Evolutionary conservation across 768 basidiomycete genomes (phyloP).

Genomic region (Boletellus sp.): DNA sequence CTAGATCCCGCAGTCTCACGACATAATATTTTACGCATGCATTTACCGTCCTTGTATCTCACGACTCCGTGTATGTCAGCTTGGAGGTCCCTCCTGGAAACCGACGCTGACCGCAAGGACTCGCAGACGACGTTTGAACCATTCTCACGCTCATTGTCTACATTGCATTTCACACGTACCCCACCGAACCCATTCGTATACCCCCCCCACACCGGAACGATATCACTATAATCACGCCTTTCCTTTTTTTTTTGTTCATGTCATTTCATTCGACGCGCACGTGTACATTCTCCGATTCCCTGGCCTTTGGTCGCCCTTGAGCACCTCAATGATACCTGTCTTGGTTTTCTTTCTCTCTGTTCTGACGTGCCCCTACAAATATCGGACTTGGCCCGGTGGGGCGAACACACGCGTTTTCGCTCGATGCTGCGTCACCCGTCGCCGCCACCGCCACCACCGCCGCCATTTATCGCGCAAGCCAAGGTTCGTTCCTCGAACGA

Average conservation of each 20-base stretch:
- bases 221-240: conserved; percentile 20
- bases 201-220: conserved; percentile 27
- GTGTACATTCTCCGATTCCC: conserved; percentile 2
- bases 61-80: conserved; percentile 23
- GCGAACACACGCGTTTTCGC: not conserved
- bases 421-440: not conserved
- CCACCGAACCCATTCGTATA: conserved; percentile 22
- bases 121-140: conserved; percentile 28
- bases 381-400: not conserved
- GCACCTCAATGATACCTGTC: conserved; percentile 5
- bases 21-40: conserved; percentile 27
- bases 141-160: conserved; percentile 22
- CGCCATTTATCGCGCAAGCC: too few species aligned
- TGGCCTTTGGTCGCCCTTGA: conserved; percentile 2
- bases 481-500: not conserved
- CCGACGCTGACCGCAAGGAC: conserved; percentile 1
- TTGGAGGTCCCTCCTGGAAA: not conserved
- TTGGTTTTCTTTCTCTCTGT: not conserved
- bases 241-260: conserved; percentile 23
- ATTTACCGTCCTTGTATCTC: conserved; percentile 28
- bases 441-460: too few species aligned
- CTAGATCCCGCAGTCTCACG: conserved; percentile 21
- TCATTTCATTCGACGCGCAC: conserved; percentile 17
- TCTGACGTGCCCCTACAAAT: conserved; percentile 5
- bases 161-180: conserved; percentile 23